Conservation (phyloP, 768 basidiomycete genomes). For the Boletus barrowsii region DNA sequence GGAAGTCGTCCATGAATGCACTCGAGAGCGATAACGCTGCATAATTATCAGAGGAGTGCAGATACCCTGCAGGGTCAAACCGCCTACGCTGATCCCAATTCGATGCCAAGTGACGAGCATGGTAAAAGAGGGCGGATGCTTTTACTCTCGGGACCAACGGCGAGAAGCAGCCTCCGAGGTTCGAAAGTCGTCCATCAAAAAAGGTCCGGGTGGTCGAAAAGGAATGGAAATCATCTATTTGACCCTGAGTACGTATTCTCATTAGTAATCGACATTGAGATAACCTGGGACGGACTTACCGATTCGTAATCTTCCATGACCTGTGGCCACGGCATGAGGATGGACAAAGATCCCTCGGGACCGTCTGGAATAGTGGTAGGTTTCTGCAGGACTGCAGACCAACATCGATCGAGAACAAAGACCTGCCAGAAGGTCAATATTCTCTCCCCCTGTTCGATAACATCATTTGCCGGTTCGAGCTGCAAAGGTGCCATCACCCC, state of each 20-base stretch:
- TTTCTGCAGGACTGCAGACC: constrained; percentile 71
- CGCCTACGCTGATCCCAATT: constrained; percentile 59
- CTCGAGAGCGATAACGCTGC: constrained; percentile 45
- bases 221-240: constrained; percentile 47
- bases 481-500: constrained; percentile 39
- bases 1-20: constrained; percentile 55
- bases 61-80: constrained; percentile 17
- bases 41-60: constrained; percentile 21
- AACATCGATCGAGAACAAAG: constrained; percentile 75
- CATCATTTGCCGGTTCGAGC: constrained; percentile 55
- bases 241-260: constrained; percentile 46
- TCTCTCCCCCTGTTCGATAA: constrained; percentile 65
- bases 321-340: constrained; percentile 77
- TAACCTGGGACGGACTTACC: constrained; percentile 39
- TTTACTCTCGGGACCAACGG: constrained; percentile 66
- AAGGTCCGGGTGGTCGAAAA: constrained; percentile 63
- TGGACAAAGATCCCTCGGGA: constrained; percentile 51
- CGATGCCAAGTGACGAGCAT: constrained; percentile 57
- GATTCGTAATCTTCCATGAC: constrained; percentile 68
- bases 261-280: constrained; percentile 12
- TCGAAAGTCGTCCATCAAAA: constrained; percentile 54
- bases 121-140: constrained; percentile 72
- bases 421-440: constrained; percentile 83
- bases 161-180: constrained; percentile 53
- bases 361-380: constrained; percentile 66